Evolutionary conservation across 164 flowering plant genomes (phyloP).

Genomic region (Platanus orientalis): DNA sequence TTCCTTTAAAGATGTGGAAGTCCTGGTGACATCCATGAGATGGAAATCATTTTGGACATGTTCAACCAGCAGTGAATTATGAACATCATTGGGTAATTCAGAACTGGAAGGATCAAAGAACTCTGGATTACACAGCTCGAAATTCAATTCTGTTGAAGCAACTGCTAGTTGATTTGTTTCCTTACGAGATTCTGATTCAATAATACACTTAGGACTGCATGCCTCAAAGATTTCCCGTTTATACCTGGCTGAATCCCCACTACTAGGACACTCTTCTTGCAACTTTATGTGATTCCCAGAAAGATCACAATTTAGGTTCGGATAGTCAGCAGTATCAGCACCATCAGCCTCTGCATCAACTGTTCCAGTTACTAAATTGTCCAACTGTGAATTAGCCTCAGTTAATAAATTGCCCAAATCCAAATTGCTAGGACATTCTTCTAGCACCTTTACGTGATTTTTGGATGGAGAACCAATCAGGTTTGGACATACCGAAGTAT

Average conservation of each 20-base stretch:
- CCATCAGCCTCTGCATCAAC: constrained; percentile 4
- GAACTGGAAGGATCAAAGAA: constrained; percentile 6
- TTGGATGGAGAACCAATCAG: too few relatives aligned
- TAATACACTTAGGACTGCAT: constrained; percentile 7
- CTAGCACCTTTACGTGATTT: too few relatives aligned
- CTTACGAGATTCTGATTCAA: constrained; percentile 16
- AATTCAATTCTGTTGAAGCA: constrained; percentile 2
- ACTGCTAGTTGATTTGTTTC: constrained; percentile 14
- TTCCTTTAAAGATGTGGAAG: constrained; percentile 1
- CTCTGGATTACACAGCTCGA: constrained; percentile 5
- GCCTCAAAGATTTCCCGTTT: constrained; percentile 12
- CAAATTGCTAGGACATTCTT: too few relatives aligned
- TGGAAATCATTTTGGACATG: constrained; percentile 1
- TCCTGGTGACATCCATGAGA: neutral
- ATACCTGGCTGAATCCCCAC: constrained; percentile 5
- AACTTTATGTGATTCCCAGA: constrained; percentile 4
- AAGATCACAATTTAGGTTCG: constrained; percentile 16
- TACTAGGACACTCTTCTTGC: constrained; percentile 15
- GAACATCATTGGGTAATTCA: constrained; percentile 1
- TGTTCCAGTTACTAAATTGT: constrained; percentile 13
- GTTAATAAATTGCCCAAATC: neutral
- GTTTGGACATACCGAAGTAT: too few relatives aligned
- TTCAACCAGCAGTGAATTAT: constrained; percentile 5
- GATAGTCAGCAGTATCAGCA: constrained; percentile 5
- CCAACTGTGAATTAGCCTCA: constrained; percentile 13